Evolutionary conservation across 768 basidiomycete genomes (phyloP), one percentile per base, ranked within the genome.

Genomic region (Suillus cothurnatus): DNA sequence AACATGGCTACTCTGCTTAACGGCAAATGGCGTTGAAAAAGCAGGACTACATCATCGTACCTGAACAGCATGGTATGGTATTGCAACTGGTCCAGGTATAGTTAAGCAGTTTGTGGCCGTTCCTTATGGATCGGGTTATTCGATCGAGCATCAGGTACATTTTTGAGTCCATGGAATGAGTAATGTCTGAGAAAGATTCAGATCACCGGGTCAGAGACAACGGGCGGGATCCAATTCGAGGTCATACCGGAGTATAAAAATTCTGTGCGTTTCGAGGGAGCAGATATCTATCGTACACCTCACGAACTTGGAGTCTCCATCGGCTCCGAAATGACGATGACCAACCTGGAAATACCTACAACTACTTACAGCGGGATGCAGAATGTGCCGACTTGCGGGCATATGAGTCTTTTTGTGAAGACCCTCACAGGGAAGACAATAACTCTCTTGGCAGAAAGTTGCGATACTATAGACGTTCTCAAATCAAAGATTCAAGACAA

Each of bases 341-440:
- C 15, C n/a, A 56, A 57, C n/a, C 7, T 23, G n/a, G 38, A 31
- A 1, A n/a, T 49, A 9, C 34, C 21, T 47, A 15, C 17, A 14
- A 15, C n/a, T 55, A 9, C 34, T 26, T 26, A 9, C 14, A 50
- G 28, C n/a, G n/a, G n/a, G n/a, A n/a, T n/a, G n/a, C n/a, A n/a
- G n/a, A n/a, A n/a, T n/a, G n/a, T n/a, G n/a, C 11, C 32, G 3
- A 9, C 28, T 56, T 6, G 11, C 19, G 89, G 90, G 70, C 88
- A 90, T 21, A 91, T 93, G 90, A 88, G 92, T 71, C 90, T 92
- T 68, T 91, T 91, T 68, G 88, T 91, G 63, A 91, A 92, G 81
- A 90, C 89, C 0, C 75, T 92, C 43, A 92, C 90, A 0, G 91
- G 91, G 41, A 92, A 93, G 83, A 93, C 91, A 11, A 93, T 95